These are phyloP conservation scores for Chiua sp. DNA, from an alignment of 1,284 basidiomycete genomes.

Conservation along the genomic window DNA sequence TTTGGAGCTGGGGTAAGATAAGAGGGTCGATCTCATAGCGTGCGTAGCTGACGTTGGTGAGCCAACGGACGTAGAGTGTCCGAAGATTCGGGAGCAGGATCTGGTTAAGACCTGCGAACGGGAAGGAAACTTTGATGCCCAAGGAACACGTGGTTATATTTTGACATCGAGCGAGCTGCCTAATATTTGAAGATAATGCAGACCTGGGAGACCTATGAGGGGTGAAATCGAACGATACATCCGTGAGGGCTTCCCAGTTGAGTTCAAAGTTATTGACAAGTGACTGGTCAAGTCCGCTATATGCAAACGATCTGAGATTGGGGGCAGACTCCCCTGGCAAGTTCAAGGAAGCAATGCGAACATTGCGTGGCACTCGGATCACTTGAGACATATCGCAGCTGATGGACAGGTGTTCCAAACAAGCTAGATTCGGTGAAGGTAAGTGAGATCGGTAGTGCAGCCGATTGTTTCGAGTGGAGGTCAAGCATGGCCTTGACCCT, in stretches of 20 bases:
- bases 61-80: constrained; percentile 23
- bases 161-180: constrained; percentile 11
- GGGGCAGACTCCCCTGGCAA: constrained; percentile 17
- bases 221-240: constrained; percentile 20
- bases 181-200: constrained; percentile 7
- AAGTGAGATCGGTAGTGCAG: constrained; percentile 21
- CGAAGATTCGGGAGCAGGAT: background rate
- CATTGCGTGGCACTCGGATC: no score
- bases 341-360: background rate
- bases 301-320: constrained; percentile 4
- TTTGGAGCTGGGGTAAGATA: constrained; percentile 21
- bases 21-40: constrained; percentile 4
- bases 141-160: constrained; percentile 26
- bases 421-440: constrained; percentile 21
- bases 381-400: no score
- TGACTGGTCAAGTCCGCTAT: background rate
- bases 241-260: constrained; percentile 17
- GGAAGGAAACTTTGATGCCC: constrained; percentile 12
- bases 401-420: constrained; percentile 10
- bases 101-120: no score
- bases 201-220: constrained; percentile 7
- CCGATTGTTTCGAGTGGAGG: constrained; percentile 17
- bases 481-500: constrained; percentile 8
- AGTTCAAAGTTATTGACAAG: constrained; percentile 5
- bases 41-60: background rate